These are phyloP conservation scores for Phytophthora aleatoria DNA, from an alignment of 352 stramenopile species.

Conservation along the genomic window DNA sequence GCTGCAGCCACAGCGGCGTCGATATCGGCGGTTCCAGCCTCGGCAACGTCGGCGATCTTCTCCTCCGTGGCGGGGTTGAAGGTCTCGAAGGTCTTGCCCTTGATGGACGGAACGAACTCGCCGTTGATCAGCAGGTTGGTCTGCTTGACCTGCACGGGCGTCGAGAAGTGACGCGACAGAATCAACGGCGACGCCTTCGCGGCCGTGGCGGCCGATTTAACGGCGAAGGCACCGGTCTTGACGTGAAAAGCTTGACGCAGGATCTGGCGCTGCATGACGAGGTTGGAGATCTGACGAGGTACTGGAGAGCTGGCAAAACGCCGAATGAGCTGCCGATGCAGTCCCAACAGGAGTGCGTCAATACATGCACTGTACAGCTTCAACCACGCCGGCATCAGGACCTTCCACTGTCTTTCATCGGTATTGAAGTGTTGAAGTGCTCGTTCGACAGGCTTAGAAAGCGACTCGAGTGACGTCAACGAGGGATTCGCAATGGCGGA, in stretches of 20 bases:
- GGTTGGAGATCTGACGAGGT: conserved; percentile 3
- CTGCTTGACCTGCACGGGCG: conserved; percentile 52
- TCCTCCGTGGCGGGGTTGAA: conserved; percentile 86
- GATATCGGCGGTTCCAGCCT: conserved; percentile 67
- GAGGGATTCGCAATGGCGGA: conserved; percentile 16
- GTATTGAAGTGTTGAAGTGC: conserved; percentile 4
- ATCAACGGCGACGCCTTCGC: conserved; percentile 25
- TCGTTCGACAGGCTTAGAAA: conserved; percentile 20
- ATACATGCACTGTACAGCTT: conserved; percentile 11
- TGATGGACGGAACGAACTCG: conserved; percentile 76
- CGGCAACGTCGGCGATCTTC: conserved; percentile 71
- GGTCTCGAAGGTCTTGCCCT: conserved; percentile 76
- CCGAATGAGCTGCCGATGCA: conserved; percentile 17
- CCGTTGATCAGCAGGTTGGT: conserved; percentile 88
- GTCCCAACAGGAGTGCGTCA: conserved; percentile 9
- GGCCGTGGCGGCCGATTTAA: conserved; percentile 20
- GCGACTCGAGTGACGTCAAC: conserved; percentile 23
- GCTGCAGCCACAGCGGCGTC: conserved; percentile 75
- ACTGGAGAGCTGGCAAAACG: conserved; percentile 22
- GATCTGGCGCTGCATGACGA: conserved; percentile 52
- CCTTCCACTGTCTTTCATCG: conserved; percentile 2
- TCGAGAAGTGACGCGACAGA: conserved; percentile 45
- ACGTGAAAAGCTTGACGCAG: conserved; percentile 47
- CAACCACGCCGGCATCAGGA: conserved; percentile 16
- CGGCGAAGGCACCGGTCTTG: conserved; percentile 14